Evolutionary conservation across 208 protist species (phyloP), one percentile per base, ranked within the genome.

Genomic region (Porcisia hertigi): DNA sequence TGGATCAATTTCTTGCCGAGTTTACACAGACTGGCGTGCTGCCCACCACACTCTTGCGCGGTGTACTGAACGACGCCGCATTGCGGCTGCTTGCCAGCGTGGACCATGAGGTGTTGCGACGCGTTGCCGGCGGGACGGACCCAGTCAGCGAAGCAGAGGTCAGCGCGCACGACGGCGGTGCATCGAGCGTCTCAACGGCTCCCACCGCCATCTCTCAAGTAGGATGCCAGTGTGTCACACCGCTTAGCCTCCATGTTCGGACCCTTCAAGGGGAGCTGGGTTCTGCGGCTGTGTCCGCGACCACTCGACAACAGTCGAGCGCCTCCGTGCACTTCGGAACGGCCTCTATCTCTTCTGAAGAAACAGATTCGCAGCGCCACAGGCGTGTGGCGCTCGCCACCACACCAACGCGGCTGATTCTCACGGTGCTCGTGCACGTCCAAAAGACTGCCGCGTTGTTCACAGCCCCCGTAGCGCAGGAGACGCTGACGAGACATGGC

Each of bases 1-100:
- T 82, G 30, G 69, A 74, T n/a, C 57, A 55, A 14, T 72, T 58
- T 11, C 69, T 82, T 18, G 60, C 70, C 60, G 78, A 78, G 16
- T 82, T 82, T 41, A 14, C 66, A 30, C 55, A 74, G 59, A 65
- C 78, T 2, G 78, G 78, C 45, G 73, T 82, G 41, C 60, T 82
- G 58, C 57, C 73, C 4, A 75, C 73, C 16, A 75, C 72, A 53
- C 73, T 75, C 53, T 72, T 82, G 58, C 73, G 78, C 36, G 59
- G 78, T 34, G 72, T 78, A 41, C 57, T 82, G 73, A 82, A 82
- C 54, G 78, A 82, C 45, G 78, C 78, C 1, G 78, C 78, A 34
- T 60, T 82, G 78, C 78, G 78, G 52, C n/a, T 82, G 58, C 57
- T 82, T 39, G 66, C 67, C 39, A 82, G 78, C 53, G 78, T 82